Base-by-base conservation (phyloP, 306 rosid genomes). In the Fragaria nilgerrensis region DNA sequence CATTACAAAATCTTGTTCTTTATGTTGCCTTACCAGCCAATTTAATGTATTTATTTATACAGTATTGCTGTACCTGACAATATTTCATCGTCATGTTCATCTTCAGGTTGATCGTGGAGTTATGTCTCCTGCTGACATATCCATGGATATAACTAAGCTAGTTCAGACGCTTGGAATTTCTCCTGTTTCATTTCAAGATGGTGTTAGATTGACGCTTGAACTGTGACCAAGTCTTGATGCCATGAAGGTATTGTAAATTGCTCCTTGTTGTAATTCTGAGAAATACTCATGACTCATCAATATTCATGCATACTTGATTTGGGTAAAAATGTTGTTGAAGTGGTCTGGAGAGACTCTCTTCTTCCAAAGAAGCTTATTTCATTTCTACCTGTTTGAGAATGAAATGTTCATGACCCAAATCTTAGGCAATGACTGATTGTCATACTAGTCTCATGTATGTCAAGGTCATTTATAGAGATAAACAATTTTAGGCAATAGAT, bases 61-160 rank as follows among this genome's bases (percentile, higher is more conserved):
- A 59, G 36, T 25, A 27, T 25, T 23, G 12, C 17, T 34, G 22
- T 10, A 37, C 36, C 79, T 68, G 61, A 25, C 19, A 67, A 27
- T 62, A 71, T 71, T 70, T 16, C 5, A 14, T 47, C 59, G 9
- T 39, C 55, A 16, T 70, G 68, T 71, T 25, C 72, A 80, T 37
- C 67, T 77, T 77, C 88, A 92, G 98, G 92, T 92, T 68, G 91
- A 95, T 74, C 91, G 98, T 50, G 98, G 96, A 20, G 97, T 92
- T 25, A 89, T 78, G 84, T 92, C 96, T 49, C 98, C 98, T 5
- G 77, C 98, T 13, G 98, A 95, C 87, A 92, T 89, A 86, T 95
- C 97, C 56, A 92, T 95, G 98, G 90, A 92, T 36, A 89, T 92
- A 72, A 84, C 85, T 49, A 92, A 85, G 82, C 84, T 95, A 85